Base-by-base conservation (phyloP, 2,329 filamentous ascomycete genomes). In the Fusarium bulbicola region DNA sequence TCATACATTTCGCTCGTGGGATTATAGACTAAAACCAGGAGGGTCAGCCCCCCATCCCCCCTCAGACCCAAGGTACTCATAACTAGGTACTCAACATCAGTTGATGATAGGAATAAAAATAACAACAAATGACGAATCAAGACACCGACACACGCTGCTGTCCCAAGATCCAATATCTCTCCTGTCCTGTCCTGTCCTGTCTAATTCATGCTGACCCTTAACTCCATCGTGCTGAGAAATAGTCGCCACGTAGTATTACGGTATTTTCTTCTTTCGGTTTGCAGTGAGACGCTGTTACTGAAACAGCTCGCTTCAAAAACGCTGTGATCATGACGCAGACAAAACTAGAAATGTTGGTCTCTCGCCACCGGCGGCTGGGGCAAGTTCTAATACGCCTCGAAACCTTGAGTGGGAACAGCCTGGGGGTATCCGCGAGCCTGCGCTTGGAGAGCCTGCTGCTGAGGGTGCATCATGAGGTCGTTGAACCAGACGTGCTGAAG, bases 401-500 rank as follows among this genome's bases (percentile, higher is more conserved):
- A 83, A 36, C 74, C 75, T 68, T 84, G 84, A 16, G 82, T 77
- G 4, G 83, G 82, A 49, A 84, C 80, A 30, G 80, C 72, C 59
- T 83, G 84, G 39, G 82, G 79, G 63, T 85, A 85, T 37, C 74
- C 79, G 57, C 81, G 81, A 57, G 81, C 79, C 64, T 86, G 85
- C 20, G 83, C 80, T 68, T 86, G 85, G 71, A 85, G 75, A 37
- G 80, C 79, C 63, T 84, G 79, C 40, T 81, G 79, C 42, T 82
- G 86, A 64, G 89, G 86, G 66, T 88, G 86, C 77, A 90, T 86
- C 20, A 91, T 85, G 21, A 95, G 82, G 76, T 95, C 93, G 72
- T 87, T 89, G 85, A 99, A 99, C 96, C 96, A 99, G 1, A 92
- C 93, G 81, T 99, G 96, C 76, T 92, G 89, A 45, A 98, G 86